Conservation (phyloP, 306 rosid genomes). For the Biancaea sappan region DNA sequence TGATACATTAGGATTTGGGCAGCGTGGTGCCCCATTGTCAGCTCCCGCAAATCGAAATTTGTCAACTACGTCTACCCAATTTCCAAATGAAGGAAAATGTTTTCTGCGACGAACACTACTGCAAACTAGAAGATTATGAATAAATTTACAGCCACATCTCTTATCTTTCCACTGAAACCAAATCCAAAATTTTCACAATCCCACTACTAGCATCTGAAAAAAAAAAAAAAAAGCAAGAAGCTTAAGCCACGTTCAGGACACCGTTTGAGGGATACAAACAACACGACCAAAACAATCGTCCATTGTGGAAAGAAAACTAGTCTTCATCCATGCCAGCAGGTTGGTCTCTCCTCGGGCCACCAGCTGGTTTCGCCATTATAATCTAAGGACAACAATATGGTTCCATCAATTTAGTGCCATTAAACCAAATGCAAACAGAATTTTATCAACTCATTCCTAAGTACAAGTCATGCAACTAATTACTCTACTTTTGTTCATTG, state of each 20-base stretch:
- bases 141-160: slow-evolving; percentile 37
- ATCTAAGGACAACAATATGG: slow-evolving; percentile 54
- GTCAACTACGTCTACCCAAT: neutral
- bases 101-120: neutral
- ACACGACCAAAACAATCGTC: slow-evolving; percentile 6
- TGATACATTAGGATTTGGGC: neutral
- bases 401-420: neutral
- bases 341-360: slow-evolving; percentile 84
- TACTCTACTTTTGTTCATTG: neutral
- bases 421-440: slow-evolving; percentile 1
- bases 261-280: slow-evolving; percentile 35
- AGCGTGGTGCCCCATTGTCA: neutral
- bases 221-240: slow-evolving; percentile 37
- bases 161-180: slow-evolving; percentile 19
- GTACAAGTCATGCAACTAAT: neutral
- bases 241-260: slow-evolving; percentile 34
- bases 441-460: neutral
- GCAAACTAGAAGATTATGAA: neutral
- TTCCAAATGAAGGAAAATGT: neutral
- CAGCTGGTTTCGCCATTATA: slow-evolving; percentile 97
- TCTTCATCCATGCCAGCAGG: slow-evolving; percentile 97
- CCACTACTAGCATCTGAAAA: slow-evolving; percentile 21
- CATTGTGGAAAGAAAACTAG: slow-evolving; percentile 21
- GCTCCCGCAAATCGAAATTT: neutral
- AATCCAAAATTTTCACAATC: slow-evolving; percentile 42